Evolutionary conservation across 2,329 filamentous ascomycete genomes (phyloP).

Genomic region (Westerdykella sp.): DNA sequence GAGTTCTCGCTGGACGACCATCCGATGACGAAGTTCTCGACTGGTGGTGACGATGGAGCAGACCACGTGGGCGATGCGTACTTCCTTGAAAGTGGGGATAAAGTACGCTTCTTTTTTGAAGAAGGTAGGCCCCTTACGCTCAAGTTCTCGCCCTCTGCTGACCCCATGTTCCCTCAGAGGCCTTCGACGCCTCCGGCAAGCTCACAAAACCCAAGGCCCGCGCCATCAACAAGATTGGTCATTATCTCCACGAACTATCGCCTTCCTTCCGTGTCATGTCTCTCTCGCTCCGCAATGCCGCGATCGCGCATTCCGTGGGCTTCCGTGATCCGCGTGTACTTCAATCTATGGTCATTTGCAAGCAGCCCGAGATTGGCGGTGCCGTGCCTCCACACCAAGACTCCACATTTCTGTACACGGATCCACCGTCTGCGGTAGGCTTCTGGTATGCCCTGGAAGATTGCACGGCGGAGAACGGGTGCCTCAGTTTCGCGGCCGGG

Average conservation of each 20-base stretch:
- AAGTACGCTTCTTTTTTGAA: slow-evolving; percentile 95
- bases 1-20: slow-evolving; percentile 74
- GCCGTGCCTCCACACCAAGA: slow-evolving; percentile 90
- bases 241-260: slow-evolving; percentile 45
- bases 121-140: slow-evolving; percentile 46
- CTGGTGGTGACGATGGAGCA: slow-evolving; percentile 58
- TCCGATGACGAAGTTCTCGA: slow-evolving; percentile 90
- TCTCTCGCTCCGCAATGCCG: slow-evolving; percentile 50
- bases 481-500: slow-evolving; percentile 77
- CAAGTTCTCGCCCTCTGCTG: background rate
- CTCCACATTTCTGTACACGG: slow-evolving; percentile 84
- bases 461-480: slow-evolving; percentile 78
- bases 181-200: slow-evolving; percentile 60
- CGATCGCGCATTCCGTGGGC: slow-evolving; percentile 64
- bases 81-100: slow-evolving; percentile 84
- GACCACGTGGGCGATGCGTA: slow-evolving; percentile 93
- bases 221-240: slow-evolving; percentile 68
- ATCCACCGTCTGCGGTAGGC: slow-evolving; percentile 81
- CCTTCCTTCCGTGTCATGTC: slow-evolving; percentile 46
- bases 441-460: slow-evolving; percentile 98
- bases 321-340: slow-evolving; percentile 71
- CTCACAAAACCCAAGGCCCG: slow-evolving; percentile 72
- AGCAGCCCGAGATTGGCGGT: slow-evolving; percentile 92
- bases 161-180: slow-evolving; percentile 48
- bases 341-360: slow-evolving; percentile 98